Conservation (phyloP, 106 monocot genomes). For the Dendrobium officinale region DNA sequence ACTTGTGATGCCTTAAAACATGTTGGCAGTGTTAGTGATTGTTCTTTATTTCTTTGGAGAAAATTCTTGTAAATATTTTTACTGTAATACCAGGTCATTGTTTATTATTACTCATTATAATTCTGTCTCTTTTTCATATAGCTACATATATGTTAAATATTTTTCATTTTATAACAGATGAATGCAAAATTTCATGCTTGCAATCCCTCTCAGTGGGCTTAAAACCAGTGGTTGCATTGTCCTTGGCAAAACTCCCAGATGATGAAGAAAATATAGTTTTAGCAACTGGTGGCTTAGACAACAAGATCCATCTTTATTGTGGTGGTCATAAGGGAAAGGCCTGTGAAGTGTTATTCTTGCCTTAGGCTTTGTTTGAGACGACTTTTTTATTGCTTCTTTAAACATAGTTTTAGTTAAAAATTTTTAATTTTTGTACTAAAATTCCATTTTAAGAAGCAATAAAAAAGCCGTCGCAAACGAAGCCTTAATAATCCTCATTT, state of each 20-base stretch:
- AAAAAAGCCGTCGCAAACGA: no score
- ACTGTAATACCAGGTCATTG: background rate
- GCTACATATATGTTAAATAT: background rate
- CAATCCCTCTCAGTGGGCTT: slow-evolving; percentile 58
- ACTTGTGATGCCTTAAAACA: background rate
- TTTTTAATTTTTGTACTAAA: no score
- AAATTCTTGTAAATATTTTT: background rate
- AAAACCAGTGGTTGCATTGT: slow-evolving; percentile 94
- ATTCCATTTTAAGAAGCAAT: no score
- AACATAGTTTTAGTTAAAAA: no score
- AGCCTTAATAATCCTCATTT: background rate
- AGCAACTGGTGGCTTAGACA: slow-evolving; percentile 92
- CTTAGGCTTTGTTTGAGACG: background rate
- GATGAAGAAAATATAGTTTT: slow-evolving; percentile 41
- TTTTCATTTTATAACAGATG: slow-evolving; percentile 25
- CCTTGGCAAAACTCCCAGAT: slow-evolving; percentile 56
- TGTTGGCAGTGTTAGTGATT: background rate
- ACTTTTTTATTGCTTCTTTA: no score
- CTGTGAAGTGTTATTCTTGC: slow-evolving; percentile 13
- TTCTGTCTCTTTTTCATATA: background rate
- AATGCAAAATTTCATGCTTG: slow-evolving; percentile 51
- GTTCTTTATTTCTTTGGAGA: background rate
- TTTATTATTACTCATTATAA: background rate
- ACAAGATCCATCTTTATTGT: slow-evolving; percentile 87
- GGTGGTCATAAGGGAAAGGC: slow-evolving; percentile 63